Evolutionary conservation across 2,329 filamentous ascomycete genomes (phyloP).

Genomic region (Paracamarosporium sp.): DNA sequence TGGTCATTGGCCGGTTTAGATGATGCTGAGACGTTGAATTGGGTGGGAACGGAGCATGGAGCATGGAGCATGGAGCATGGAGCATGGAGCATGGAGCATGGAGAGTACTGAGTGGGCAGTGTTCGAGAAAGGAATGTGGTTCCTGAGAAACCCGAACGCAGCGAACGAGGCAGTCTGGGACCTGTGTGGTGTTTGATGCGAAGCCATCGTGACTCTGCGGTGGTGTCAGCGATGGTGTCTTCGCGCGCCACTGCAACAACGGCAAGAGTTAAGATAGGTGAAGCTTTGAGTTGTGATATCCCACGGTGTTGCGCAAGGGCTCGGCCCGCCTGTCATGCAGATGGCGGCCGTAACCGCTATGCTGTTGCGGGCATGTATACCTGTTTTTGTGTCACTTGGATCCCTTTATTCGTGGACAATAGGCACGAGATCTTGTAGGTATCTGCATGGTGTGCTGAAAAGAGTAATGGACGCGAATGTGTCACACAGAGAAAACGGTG

Average conservation of each 20-base stretch:
- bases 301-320: background rate
- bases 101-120: background rate
- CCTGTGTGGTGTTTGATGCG: background rate
- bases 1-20: background rate
- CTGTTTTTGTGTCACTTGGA: background rate
- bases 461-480: background rate
- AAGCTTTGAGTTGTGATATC: background rate
- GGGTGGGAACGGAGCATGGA: background rate
- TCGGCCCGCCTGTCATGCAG: background rate
- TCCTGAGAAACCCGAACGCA: background rate
- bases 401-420: background rate
- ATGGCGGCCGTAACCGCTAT: background rate
- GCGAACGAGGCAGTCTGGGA: background rate
- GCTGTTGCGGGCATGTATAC: background rate
- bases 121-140: background rate
- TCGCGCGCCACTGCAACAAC: background rate
- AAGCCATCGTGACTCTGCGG: background rate
- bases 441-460: background rate
- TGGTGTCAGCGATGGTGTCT: conserved; percentile 6
- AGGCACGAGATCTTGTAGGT: background rate
- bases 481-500: no score
- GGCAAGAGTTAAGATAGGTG: background rate
- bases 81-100: background rate
- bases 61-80: no score
- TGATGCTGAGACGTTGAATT: background rate